phyloP scores from a whole-genome alignment of 768 basidiomycete genomes.

The Agrocybe pediades region DNA sequence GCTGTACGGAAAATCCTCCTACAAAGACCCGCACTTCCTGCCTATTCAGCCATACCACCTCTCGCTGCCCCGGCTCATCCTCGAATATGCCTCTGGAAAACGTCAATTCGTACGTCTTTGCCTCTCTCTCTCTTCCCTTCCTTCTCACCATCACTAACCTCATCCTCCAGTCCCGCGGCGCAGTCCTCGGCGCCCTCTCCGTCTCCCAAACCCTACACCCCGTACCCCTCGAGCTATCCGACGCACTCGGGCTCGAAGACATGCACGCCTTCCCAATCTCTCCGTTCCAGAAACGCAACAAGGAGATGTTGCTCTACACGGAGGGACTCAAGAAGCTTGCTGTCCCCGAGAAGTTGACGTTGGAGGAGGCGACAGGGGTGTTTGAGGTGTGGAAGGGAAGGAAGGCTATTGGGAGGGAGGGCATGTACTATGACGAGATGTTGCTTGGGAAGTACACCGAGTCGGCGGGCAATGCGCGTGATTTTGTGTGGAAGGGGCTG shows the following conservation, averaged over 20 bases:
- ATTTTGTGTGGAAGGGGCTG: conserved; percentile 74
- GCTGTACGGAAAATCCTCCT: conserved; percentile 65
- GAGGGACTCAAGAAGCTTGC: conserved; percentile 41
- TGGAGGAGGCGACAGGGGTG: conserved; percentile 71
- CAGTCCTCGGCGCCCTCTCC: conserved; percentile 71
- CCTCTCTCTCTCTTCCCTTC: neutral
- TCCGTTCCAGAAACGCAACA: conserved; percentile 58
- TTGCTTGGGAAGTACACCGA: conserved; percentile 82
- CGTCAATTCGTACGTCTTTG: conserved; percentile 60
- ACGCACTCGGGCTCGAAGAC: conserved; percentile 45
- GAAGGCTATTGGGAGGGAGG: conserved; percentile 36
- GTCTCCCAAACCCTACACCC: conserved; percentile 59
- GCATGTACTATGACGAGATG: conserved; percentile 55
- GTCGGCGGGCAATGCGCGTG: conserved; percentile 75
- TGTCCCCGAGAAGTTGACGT: conserved; percentile 57
- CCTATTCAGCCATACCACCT: conserved; percentile 76
- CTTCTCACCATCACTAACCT: neutral
- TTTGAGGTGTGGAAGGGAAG: conserved; percentile 75
- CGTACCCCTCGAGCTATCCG: conserved; percentile 62
- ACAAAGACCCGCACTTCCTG: conserved; percentile 74
- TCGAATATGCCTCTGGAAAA: conserved; percentile 79
- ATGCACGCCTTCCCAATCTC: conserved; percentile 33
- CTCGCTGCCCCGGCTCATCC: conserved; percentile 71
- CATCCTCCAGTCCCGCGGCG: conserved; percentile 58
- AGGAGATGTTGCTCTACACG: conserved; percentile 52